Evolutionary conservation across 2,329 filamentous ascomycete species (phyloP), one percentile per base, ranked within the genome.

Genomic region (Scleromitrula shiraiana): DNA sequence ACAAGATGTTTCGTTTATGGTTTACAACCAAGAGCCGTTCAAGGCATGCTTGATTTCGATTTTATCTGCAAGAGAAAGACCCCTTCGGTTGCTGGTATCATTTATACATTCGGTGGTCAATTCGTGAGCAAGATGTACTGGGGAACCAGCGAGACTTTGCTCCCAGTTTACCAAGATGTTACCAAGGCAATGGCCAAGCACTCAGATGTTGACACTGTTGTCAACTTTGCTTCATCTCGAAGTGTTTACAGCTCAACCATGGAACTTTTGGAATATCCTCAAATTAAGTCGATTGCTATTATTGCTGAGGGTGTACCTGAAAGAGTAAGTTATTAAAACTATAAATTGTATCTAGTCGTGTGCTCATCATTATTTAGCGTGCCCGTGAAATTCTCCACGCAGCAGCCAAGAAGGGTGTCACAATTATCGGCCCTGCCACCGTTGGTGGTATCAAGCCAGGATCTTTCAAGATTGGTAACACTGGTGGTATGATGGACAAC

Each of bases 81-180:
- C 52, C 93, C 93, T 57, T 98, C 93, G 50, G 93, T 98, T 51
- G 93, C 93, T 59, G 93, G 90, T 68, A 97, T 98, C 74, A 97
- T 98, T 79, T 98, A 98, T 79, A 96, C 93, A 63, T 98, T 98
- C 67, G 93, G 93, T 69, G 93, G 93, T 61, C 93, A 98, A 75
- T 98, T 98, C 82, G 93, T 98, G 68, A 96, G 89, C 83, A 98
- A 98, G 84, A 97, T 98, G 93, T 98, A 98, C 86, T 98, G 93
- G 93, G 93, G 93, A 66, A 98, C 93, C 67, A 96, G 89, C 75
- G 93, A 98, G 79, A 98, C 93, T 55, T 83, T 98, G 58, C 82
- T 98, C 62, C 93, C 93, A 56, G 93, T 98, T 68, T 98, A 98
- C 81, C 91, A 98, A 76, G 80, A 88, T 65, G 85, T 90, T 41